Conservation (phyloP, 2,329 filamentous ascomycete species). For the Periconia digitata region DNA sequence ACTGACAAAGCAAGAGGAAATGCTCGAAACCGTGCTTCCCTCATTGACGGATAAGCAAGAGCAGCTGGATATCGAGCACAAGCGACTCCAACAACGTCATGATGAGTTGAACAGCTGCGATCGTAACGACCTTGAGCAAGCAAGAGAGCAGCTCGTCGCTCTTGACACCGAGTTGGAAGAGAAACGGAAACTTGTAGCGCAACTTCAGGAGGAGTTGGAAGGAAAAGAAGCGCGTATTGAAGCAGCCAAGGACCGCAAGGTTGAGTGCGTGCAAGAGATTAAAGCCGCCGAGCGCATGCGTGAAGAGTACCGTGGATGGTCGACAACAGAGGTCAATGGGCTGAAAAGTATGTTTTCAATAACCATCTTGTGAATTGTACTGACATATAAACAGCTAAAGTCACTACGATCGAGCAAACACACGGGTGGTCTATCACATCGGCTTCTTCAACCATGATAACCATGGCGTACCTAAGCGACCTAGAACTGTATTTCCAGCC, state of each 20-base stretch:
- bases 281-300: constrained; percentile 78
- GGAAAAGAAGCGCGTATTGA: constrained; percentile 68
- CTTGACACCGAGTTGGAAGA: constrained; percentile 69
- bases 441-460: constrained; percentile 62
- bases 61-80: constrained; percentile 63
- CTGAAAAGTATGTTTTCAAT: constrained; percentile 66
- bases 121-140: constrained; percentile 72
- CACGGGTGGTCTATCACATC: constrained; percentile 72
- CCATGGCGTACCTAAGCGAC: constrained; percentile 71
- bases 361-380: constrained; percentile 10
- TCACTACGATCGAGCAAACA: constrained; percentile 65
- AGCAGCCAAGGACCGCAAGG: constrained; percentile 65
- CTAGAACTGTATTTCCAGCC: constrained; percentile 74
- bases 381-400: constrained; percentile 58
- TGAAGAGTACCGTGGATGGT: constrained; percentile 90
- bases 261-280: constrained; percentile 72
- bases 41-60: constrained; percentile 62
- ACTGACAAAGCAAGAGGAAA: constrained; percentile 67
- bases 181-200: constrained; percentile 68
- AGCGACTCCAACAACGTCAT: constrained; percentile 70
- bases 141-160: constrained; percentile 67
- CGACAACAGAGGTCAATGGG: constrained; percentile 72
- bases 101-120: constrained; percentile 78
- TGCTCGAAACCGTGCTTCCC: constrained; percentile 70
- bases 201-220: constrained; percentile 66